Evolutionary conservation across 1,284 basidiomycete genomes (phyloP).

Genomic region (Boletellus dicymbophilus): DNA sequence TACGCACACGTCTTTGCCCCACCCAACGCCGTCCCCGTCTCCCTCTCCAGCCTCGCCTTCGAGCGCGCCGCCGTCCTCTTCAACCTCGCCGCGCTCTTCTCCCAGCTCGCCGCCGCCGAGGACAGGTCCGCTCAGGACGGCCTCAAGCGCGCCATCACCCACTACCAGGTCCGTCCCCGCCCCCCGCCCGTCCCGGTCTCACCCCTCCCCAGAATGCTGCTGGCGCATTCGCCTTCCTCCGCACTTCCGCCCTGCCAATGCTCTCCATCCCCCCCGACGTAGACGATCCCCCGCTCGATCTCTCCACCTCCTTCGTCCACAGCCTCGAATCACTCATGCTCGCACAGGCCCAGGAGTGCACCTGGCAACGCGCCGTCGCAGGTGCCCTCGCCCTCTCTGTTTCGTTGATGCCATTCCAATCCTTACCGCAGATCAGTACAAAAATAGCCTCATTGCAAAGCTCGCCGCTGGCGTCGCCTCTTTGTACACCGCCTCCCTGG

Average conservation of each 20-base stretch:
- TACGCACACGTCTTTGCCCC: constrained; percentile 70
- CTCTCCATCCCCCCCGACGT: constrained; percentile 52
- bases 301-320: constrained; percentile 63
- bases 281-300: constrained; percentile 61
- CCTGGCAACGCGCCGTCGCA: constrained; percentile 91
- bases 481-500: constrained; percentile 63
- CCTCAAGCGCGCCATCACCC: constrained; percentile 71
- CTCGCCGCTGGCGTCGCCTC: constrained; percentile 78
- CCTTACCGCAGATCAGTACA: constrained; percentile 61
- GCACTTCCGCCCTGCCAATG: constrained; percentile 57
- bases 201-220: constrained; percentile 63
- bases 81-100: constrained; percentile 84
- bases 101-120: constrained; percentile 65
- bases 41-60: constrained; percentile 73
- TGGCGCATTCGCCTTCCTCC: constrained; percentile 71
- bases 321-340: constrained; percentile 81
- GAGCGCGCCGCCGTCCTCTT: constrained; percentile 80
- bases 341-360: constrained; percentile 96
- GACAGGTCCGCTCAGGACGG: constrained; percentile 76
- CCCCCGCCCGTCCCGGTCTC: neutral
- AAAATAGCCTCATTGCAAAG: constrained; percentile 87
- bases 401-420: neutral
- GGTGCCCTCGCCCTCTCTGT: constrained; percentile 44
- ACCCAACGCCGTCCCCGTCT: constrained; percentile 56
- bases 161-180: constrained; percentile 63